Evolutionary conservation across 2,329 filamentous ascomycete genomes (phyloP), one percentile per base, ranked within the genome.

Genomic region (Aureobasidium musti): DNA sequence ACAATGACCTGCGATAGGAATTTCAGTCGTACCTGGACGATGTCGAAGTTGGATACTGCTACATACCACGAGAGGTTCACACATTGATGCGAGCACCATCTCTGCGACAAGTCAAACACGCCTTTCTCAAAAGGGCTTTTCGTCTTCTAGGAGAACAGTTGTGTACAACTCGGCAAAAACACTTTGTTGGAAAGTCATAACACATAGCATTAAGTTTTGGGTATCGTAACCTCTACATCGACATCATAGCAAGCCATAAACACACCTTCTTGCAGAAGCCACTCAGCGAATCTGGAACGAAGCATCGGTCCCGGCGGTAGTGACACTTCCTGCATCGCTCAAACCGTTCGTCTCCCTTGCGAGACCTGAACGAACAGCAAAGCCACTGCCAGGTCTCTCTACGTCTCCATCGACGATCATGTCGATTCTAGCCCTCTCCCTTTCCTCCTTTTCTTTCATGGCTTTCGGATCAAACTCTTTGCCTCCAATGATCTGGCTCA

Each of bases 401-500:
- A 8, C 28, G 6, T 61, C 57, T 5, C 57, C 59, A 23, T 63
- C 43, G 19, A 45, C 35, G 5, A 64, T 53, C 61, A 45, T 43
- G 8, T 60, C 64, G 10, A 59, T 33, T 21, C 52, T 65, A 2
- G 53, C 41, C 53, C 43, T 41, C 49, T 53, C 57, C 19, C n/a
- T 39, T 19, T 67, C 65, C n/a, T 41, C 41, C 26, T 43, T 67
- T 3, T 63, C 66, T 26, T 50, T 57, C 10, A 52, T 23, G n/a
- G 50, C 39, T 35, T 21, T 39, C 10, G 45, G 60, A 64, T 74
- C 71, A 71, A 74, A 76, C 67, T 76, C 74, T 63, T 75, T 74
- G 41, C 73, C 73, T 23, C 73, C 74, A 50, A 77, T 77, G 45
- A 59, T 72, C 35, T 47, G 71, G 8, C 74, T 69, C 5, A 78